phyloP scores from a whole-genome alignment of 352 stramenopile species.

The Pythium chondricola region DNA sequence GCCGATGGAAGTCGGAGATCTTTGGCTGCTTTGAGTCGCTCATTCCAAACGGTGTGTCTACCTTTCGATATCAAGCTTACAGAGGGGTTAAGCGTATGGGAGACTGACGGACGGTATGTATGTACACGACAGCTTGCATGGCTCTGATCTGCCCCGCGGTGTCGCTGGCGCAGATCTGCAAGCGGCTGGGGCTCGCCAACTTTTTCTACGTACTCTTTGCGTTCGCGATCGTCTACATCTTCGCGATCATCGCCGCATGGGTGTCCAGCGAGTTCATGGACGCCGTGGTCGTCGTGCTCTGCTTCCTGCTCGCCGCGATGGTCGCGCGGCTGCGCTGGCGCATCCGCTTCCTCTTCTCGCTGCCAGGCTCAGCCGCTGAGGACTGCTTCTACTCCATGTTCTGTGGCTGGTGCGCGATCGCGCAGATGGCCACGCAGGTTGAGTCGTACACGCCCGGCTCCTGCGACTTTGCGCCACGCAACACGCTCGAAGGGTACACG shows the following conservation, averaged over 20 bases:
- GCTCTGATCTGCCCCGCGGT: slow-evolving; percentile 22
- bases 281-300: slow-evolving; percentile 31
- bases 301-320: slow-evolving; percentile 25
- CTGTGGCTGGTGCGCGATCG: slow-evolving; percentile 17
- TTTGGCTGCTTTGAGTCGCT: slow-evolving; percentile 14
- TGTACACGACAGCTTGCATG: slow-evolving; percentile 27
- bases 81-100: no score
- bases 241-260: slow-evolving; percentile 24
- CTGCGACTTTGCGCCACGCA: slow-evolving; percentile 58
- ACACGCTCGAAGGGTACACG: slow-evolving; percentile 20
- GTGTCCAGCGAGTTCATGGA: slow-evolving; percentile 22
- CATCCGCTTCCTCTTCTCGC: slow-evolving; percentile 27
- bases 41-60: slow-evolving; percentile 20
- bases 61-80: no score
- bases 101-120: no score
- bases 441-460: slow-evolving; percentile 41
- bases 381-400: slow-evolving; percentile 17
- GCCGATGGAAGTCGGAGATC: slow-evolving; percentile 27
- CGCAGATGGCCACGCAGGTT: slow-evolving; percentile 17
- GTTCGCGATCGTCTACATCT: slow-evolving; percentile 27
- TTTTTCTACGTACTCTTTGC: slow-evolving; percentile 31
- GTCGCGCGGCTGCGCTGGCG: slow-evolving; percentile 41
- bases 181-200: slow-evolving; percentile 32
- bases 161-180: slow-evolving; percentile 40
- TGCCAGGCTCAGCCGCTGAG: slow-evolving; percentile 14